Evolutionary conservation across 345 rosid species (phyloP).

Genomic region (Acer saccharum): DNA sequence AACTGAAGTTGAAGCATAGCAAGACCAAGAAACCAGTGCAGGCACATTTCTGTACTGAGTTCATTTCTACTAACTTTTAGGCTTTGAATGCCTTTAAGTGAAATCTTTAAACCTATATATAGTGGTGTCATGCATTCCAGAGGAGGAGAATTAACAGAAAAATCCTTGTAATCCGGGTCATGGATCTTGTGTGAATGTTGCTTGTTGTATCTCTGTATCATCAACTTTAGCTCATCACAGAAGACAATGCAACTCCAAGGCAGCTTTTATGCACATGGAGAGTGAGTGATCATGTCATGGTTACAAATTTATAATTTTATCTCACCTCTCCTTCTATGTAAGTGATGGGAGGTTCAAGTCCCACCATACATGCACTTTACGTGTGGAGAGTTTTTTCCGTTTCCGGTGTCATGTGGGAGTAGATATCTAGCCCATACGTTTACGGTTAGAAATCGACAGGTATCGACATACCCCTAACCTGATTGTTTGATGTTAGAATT

Average conservation of each 20-base stretch:
- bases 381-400: too few species aligned
- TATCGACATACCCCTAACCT: too few species aligned
- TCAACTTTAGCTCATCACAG: slow-evolving; percentile 12
- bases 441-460: too few species aligned
- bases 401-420: too few species aligned
- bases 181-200: slow-evolving; percentile 11
- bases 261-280: slow-evolving; percentile 4
- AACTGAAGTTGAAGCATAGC: slow-evolving; percentile 41
- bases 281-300: not conserved
- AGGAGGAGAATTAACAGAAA: slow-evolving; percentile 19
- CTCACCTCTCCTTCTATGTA: too few species aligned
- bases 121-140: not conserved
- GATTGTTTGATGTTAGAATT: too few species aligned
- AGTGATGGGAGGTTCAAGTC: too few species aligned
- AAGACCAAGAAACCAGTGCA: slow-evolving; percentile 37
- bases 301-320: not conserved
- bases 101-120: slow-evolving; percentile 26
- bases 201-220: not conserved
- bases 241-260: not conserved
- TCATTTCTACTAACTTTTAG: slow-evolving; percentile 35
- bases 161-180: slow-evolving; percentile 17
- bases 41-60: slow-evolving; percentile 25
- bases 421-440: too few species aligned
- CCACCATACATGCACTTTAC: too few species aligned
- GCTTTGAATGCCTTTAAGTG: not conserved